Base-by-base conservation (phyloP, 179 eudicot species). In the Beta lomatogona region DNA sequence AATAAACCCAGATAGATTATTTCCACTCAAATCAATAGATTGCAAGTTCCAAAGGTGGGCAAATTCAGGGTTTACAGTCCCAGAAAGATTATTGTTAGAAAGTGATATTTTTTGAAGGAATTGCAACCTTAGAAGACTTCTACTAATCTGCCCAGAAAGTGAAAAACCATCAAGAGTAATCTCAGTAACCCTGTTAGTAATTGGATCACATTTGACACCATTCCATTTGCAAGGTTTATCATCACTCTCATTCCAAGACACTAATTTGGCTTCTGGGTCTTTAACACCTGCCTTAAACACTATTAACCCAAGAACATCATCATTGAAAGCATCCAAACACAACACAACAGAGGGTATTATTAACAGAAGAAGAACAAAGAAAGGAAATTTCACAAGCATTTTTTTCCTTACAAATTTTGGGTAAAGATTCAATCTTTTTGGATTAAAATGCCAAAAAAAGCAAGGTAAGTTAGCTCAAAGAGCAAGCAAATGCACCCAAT, bases 161-260 rank as follows among this genome's bases (percentile, higher is more conserved):
- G 91, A 88, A 61, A 92, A 92, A 0, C 90, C 89, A 82, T 89
- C 85, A 21, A 93, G 90, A 53, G 28, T 46, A 3, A 93, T 86
- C 83, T 90, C 88, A 53, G 91, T 82, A 70, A 94, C 97, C 66
- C 92, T 80, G 46, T 85, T 84, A 3, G 89, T 73, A 11, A 31
- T 36, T 0, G 87, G 86, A 79, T 91, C 91, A 74, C 98, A 94
- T 80, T 78, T 80, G 0, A 94, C 78, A 18, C 98, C 98, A 28
- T 25, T 74, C 98, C 98, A 94, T 70, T 86, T 89, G 84, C 97
- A 94, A 59, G 94, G 87, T 18, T 48, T 83, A 65, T 87, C 88
- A 70, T 90, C 97, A 82, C 88, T 91, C 14, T 94, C 97, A 52
- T 83, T 91, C 98, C 98, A 94, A 22, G 98, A 89, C n/a, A 79